Evolutionary conservation across 306 rosid species (phyloP), one percentile per base, ranked within the genome.

Genomic region (Prunus salicina): DNA sequence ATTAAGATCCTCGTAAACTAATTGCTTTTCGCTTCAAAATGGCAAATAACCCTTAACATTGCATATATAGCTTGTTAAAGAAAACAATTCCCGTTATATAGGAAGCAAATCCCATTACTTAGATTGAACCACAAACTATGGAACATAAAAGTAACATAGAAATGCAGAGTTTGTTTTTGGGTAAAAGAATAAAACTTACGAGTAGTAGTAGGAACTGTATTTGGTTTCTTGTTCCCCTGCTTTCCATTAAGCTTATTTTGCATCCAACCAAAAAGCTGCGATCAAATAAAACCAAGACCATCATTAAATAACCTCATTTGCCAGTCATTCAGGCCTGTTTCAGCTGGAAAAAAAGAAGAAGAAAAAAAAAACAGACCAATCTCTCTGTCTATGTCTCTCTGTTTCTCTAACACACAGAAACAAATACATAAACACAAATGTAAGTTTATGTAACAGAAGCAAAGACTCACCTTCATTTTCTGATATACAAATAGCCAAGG

Each of bases 191-290:
- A 73, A 60, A 56, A 67, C 96, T 92, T 91, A 92, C 98, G 67
- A 13, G 68, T 73, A 69, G 87, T 50, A 56, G 81, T 11, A 34
- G 86, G 25, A 71, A 71, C 58, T 65, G 91, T 74, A 71, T 79
- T 81, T 74, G 90, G 78, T 81, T 75, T 91, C 81, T 81, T 88
- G 79, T 52, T 84, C 67, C 85, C 96, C 66, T 83, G 97, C 80
- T 87, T 92, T 45, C 92, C 93, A 71, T 80, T 78, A 63, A 96
- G 86, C 82, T 88, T 92, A 75, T 85, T 91, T 79, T 95, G 99
- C 93, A 95, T 87, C 98, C 99, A 96, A 67, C 91, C 72, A 73
- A 96, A 84, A 78, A 96, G 89, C 99, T 96, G 88, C 87, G 83
- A 68, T 43, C 32, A 76, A 51, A 67, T 27, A 50, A 71, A 63